Conservation (phyloP, 108 stramenopile genomes). For the Asterionellopsis glacialis region DNA sequence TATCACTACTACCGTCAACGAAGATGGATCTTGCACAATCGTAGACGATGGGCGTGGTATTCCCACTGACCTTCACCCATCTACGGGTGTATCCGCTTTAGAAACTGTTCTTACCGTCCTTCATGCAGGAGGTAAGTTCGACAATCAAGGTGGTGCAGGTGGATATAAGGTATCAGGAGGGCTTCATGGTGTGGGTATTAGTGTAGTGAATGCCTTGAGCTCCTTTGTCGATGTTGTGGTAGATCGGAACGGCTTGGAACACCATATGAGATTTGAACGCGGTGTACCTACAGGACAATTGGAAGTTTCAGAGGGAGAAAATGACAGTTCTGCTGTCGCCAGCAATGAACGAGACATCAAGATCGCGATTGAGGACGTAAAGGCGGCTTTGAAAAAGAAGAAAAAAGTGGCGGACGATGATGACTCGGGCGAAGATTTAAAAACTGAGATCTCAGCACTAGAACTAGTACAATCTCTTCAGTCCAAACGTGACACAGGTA, state of each 20-base stretch:
- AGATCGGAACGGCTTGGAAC: conserved; percentile 44
- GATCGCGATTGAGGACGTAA: conserved; percentile 15
- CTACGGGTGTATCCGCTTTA: conserved; percentile 69
- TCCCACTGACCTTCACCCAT: conserved; percentile 84
- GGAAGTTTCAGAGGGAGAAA: conserved; percentile 22
- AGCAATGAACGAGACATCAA: conserved; percentile 16
- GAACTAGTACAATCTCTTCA: conserved; percentile 35
- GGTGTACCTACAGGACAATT: conserved; percentile 63
- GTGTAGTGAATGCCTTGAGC: conserved; percentile 93
- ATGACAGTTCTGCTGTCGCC: conserved; percentile 5
- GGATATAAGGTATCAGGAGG: conserved; percentile 95
- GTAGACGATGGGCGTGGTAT: conserved; percentile 92
- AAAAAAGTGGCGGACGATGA: conserved; percentile 26
- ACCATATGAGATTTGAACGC: conserved; percentile 69
- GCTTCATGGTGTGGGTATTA: conserved; percentile 94
- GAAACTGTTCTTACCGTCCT: conserved; percentile 94
- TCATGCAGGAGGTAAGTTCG: conserved; percentile 98
- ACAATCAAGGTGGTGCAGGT: conserved; percentile 66
- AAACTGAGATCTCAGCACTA: conserved; percentile 20
- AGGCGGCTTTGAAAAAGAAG: background rate
- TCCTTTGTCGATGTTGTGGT: conserved; percentile 76
- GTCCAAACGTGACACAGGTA: conserved; percentile 52
- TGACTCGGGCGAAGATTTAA: conserved; percentile 9
- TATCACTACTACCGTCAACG: conserved; percentile 62
- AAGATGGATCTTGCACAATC: conserved; percentile 75